phyloP scores from a whole-genome alignment of 208 protist species.

The Crithidia mellificae region DNA sequence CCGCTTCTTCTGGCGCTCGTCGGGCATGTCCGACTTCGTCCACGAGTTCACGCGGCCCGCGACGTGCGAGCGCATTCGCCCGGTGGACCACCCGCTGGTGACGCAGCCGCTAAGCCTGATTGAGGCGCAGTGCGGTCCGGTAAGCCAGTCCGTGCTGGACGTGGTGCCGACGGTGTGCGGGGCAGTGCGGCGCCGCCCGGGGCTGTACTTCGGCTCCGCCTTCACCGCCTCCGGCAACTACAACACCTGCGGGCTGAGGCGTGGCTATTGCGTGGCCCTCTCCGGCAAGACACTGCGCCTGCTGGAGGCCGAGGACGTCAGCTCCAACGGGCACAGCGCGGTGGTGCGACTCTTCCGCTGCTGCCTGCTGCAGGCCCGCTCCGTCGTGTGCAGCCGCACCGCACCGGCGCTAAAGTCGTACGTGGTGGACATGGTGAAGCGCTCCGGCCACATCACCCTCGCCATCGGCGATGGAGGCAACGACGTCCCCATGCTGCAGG shows the following conservation, averaged over 20 bases:
- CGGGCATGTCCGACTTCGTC: conserved; percentile 56
- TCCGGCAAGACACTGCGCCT: conserved; percentile 63
- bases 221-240: conserved; percentile 11
- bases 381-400: conserved; percentile 76
- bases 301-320: conserved; percentile 37
- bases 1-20: conserved; percentile 38
- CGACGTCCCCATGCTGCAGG: conserved; percentile 95
- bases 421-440: conserved; percentile 60
- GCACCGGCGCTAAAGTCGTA: conserved; percentile 71
- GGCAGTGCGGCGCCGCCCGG: conserved; percentile 9
- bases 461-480: conserved; percentile 95
- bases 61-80: conserved; percentile 41
- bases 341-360: conserved; percentile 44
- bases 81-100: conserved; percentile 40
- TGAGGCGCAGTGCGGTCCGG: conserved; percentile 19
- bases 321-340: conserved; percentile 30
- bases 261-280: conserved; percentile 45
- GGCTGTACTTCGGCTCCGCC: conserved; percentile 17
- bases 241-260: conserved; percentile 20
- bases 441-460: conserved; percentile 67
- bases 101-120: conserved; percentile 27
- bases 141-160: conserved; percentile 18
- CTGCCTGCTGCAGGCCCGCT: conserved; percentile 53
- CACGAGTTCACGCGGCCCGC: conserved; percentile 54
- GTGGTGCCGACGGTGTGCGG: conserved; percentile 25